Evolutionary conservation across 2,329 filamentous ascomycete genomes (phyloP), one percentile per base, ranked within the genome.

Genomic region (Cordyceps militaris): DNA sequence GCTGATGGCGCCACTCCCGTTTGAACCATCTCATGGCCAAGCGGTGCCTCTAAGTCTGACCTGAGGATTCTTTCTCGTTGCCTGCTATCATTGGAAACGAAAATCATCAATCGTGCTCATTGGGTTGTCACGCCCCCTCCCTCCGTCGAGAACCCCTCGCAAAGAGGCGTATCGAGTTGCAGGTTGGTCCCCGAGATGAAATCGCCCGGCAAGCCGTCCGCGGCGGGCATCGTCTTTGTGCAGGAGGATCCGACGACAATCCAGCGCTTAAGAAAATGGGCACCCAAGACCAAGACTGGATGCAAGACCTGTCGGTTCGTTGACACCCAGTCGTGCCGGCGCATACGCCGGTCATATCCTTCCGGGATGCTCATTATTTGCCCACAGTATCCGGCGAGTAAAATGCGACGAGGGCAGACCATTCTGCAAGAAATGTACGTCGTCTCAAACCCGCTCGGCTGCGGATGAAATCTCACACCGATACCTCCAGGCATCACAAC

Each of bases 291-390:
- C 13, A 57, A 57, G 21, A 57, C 55, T 14, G 55, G 55, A 11
- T 57, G 55, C 44, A 50, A 50, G 55, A 57, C 55, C 26, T 57
- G 55, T 21, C 55, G 55, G 55, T 57, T 32, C 24, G 55, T 57
- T 8, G 8, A 23, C n/a, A 38, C 46, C 52, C 32, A 26, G 3
- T 1, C 23, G 10, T 5, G 14, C 21, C 34, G 13, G 5, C 42
- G 8, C 21, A n/a, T 2, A 23, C 13, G 34, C 28, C 21, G 19
- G 4, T 14, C 26, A 6, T 40, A 28, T 36, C 16, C 9, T 23
- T 19, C 32, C 4, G 19, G 19, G 34, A 40, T 40, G 49, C 49
- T 51, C 32, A 50, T 34, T 13, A 28, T 28, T 50, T 40, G 6
- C 4, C 14, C 2, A 9, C 11, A 57, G 55, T 16, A 50, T 43